Conservation (phyloP, 805 yeast genomes). For the Ogataea siamensis region DNA sequence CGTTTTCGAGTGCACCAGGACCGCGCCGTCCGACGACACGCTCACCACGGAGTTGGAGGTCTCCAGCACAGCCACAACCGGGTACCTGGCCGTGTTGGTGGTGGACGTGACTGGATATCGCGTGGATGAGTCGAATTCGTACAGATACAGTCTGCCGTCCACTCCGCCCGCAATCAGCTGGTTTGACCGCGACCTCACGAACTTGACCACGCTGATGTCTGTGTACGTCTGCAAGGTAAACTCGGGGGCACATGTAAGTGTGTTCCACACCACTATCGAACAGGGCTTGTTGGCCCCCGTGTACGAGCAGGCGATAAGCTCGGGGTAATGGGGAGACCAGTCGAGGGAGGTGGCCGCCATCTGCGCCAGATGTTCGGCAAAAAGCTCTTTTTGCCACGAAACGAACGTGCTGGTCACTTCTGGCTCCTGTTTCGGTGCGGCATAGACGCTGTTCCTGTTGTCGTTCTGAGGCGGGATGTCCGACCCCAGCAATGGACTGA, state of each 20-base stretch:
- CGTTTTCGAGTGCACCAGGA: conserved; percentile 23
- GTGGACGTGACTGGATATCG: conserved; percentile 26
- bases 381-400: conserved; percentile 2
- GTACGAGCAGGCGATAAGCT: conserved; percentile 30
- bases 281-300: conserved; percentile 13
- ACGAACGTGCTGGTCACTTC: conserved; percentile 7
- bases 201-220: conserved; percentile 38
- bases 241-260: conserved; percentile 30
- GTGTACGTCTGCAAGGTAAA: conserved; percentile 42
- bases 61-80: conserved; percentile 26
- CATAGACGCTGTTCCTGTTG: conserved; percentile 29
- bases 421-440: conserved; percentile 8
- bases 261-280: conserved; percentile 32
- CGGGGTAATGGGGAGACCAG: conserved; percentile 31
- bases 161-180: conserved; percentile 47
- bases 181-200: conserved; percentile 38
- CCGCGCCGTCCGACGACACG: conserved; percentile 23
- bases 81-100: conserved; percentile 6
- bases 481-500: conserved; percentile 4
- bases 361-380: conserved; percentile 8
- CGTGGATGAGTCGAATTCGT: conserved; percentile 42
- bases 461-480: conserved; percentile 16
- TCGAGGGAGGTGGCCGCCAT: conserved; percentile 29
- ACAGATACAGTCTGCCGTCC: conserved; percentile 50
- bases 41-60: conserved; percentile 27